phyloP scores from a whole-genome alignment of 768 basidiomycete genomes.

The Leucocoprinus birnbaumii region DNA sequence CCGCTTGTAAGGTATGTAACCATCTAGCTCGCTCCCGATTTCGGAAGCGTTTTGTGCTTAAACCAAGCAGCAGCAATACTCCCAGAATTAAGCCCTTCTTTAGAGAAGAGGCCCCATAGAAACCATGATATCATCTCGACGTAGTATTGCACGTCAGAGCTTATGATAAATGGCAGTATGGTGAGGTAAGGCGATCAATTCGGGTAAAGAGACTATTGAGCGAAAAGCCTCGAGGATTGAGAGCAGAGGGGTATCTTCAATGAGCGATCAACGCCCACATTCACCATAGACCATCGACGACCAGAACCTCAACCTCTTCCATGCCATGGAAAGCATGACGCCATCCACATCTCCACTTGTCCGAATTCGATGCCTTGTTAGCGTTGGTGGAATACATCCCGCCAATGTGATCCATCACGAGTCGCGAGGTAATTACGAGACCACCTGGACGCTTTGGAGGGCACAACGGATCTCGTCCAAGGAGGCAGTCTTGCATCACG shows the following conservation, averaged over 20 bases:
- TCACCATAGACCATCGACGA: conserved; percentile 13
- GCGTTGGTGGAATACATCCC: conserved; percentile 31
- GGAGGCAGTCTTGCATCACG: conserved; percentile 39
- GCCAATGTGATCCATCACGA: conserved; percentile 41
- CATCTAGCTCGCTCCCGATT: too few species aligned
- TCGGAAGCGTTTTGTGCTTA: too few species aligned
- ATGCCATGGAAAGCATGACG: conserved; percentile 41
- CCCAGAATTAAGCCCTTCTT: too few species aligned
- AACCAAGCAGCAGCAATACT: too few species aligned
- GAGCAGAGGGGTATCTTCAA: too few species aligned
- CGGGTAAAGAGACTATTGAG: too few species aligned
- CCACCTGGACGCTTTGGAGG: conserved; percentile 23
- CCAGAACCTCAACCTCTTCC: conserved; percentile 31
- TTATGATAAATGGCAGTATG: neutral
- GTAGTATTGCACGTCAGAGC: neutral
- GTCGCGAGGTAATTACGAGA: conserved; percentile 37
- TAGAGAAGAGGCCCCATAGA: neutral
- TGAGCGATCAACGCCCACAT: too few species aligned
- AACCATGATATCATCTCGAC: neutral
- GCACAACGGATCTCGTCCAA: conserved; percentile 36
- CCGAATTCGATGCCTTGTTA: conserved; percentile 24
- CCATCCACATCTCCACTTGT: conserved; percentile 45
- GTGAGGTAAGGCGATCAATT: neutral
- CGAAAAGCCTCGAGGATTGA: too few species aligned
- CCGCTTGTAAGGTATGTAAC: too few species aligned